Base-by-base conservation (phyloP, 2,329 filamentous ascomycete genomes). In the Talaromyces sp. region DNA sequence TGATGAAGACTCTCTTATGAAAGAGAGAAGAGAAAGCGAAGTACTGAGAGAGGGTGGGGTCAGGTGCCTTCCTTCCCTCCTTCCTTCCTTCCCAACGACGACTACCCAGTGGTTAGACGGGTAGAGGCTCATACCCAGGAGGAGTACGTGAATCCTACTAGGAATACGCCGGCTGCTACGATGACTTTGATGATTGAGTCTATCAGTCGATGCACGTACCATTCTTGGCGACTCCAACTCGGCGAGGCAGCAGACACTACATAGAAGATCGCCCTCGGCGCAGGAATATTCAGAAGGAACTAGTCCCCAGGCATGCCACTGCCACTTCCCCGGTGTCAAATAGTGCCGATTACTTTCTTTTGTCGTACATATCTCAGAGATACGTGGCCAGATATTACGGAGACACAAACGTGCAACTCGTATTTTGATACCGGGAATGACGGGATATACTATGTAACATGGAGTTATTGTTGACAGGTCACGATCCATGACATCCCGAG, bases 351-450 rank as follows among this genome's bases (percentile, higher is more conserved):
- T 50, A 27, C 7, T 27, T 9, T n/a, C 27, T 31, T 52, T 52
- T 31, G 24, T 31, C 48, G 48, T 35, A 37, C n/a, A 13, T 8
- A 22, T 35, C 31, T 54, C 27, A 52, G 14, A n/a, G 47, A 50
- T 31, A 27, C 7, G 27, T 31, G 27, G 47, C 27, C 47, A n/a
- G 11, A 41, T 16, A 6, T 6, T 41, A 41, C 39, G 39, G 10
- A 41, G 48, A 50, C 31, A 54, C 50, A 22, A 54, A 54, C 50
- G 50, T 54, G 50, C 50, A 35, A 54, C 19, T 50, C 31, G 43
- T 61, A 61, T 39, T 52, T 52, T 41, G 59, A 52, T 39, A 52
- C 59, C 45, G 45, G 31, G 52, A 27, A 19, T 50, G 59, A 61
- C 31, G 56, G 33, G 7, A 19, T n/a, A 58, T 41, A 41, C 24